These are phyloP conservation scores for Leptographium lundbergii DNA, from an alignment of 2,329 filamentous ascomycete species.

Conservation along the genomic window DNA sequence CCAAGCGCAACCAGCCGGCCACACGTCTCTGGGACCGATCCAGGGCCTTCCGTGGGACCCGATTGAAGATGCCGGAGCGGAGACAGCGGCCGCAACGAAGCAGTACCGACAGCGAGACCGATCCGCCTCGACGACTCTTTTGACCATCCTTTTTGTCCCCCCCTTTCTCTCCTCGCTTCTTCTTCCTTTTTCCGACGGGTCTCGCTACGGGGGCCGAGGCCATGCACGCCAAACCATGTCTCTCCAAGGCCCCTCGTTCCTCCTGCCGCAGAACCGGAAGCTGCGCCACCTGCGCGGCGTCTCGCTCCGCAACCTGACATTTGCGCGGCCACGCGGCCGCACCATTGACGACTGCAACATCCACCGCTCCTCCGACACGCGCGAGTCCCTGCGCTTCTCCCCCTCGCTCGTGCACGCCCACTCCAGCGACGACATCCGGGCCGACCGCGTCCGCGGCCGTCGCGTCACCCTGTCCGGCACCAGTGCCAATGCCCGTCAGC, in stretches of 20 bases:
- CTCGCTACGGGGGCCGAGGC: constrained; percentile 6
- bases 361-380: constrained; percentile 56
- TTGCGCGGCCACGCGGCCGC: constrained; percentile 41
- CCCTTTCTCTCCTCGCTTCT: background rate
- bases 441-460: constrained; percentile 24
- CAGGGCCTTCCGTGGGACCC: no score
- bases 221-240: constrained; percentile 15
- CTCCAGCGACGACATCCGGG: constrained; percentile 39
- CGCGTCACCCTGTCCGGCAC: constrained; percentile 36
- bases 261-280: constrained; percentile 67
- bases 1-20: no score
- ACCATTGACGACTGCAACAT: constrained; percentile 65
- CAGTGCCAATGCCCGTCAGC: constrained; percentile 44
- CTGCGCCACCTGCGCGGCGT: constrained; percentile 79
- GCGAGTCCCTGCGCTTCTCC: constrained; percentile 35
- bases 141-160: background rate
- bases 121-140: background rate
- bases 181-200: background rate
- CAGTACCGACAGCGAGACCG: background rate
- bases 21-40: no score
- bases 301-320: constrained; percentile 72
- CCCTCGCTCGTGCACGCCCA: constrained; percentile 40
- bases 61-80: background rate
- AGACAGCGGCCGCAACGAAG: background rate
- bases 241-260: constrained; percentile 29